Base-by-base conservation (phyloP, 768 basidiomycete species). In the Boletellus ananiceps region DNA sequence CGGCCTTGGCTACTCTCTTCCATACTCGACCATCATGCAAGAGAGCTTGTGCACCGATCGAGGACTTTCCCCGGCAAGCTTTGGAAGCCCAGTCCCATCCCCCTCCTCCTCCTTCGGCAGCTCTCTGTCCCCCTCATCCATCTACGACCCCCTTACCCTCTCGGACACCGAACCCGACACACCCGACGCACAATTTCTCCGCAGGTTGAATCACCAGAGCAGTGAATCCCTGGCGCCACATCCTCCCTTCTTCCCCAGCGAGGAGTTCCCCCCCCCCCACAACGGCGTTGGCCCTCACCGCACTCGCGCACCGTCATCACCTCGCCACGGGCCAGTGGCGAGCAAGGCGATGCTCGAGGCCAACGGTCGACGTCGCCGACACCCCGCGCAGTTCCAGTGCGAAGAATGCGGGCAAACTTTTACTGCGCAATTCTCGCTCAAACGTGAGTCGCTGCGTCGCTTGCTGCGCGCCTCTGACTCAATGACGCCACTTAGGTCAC, bases 291-390 rank as follows among this genome's bases (percentile, higher is more conserved):
- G 35, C 15, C 57, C 53, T 48, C 51, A 48, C 2, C 65, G 67
- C 13, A 32, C 48, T 8, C 59, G 53, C 9, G 55, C 63, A 6
- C 25, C 6, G n/a, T 58, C 65, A 0, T 41, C 57, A 4, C 39
- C 49, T 33, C 58, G 51, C 15, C 53, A 9, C 8, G 52, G 55
- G 8, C 54, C 59, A 1, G 66, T 67, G 3, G 67, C 66, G 0
- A 67, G 64, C 40, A 67, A 56, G 47, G 66, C 66, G 0, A 67
- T 69, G 67, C 55, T 66, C 2, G 61, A 67, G 19, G 66, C 66
- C 0, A 67, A 67, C 19, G 46, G 58, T 43, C 56, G 63, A 1
- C 68, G 66, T 15, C 68, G 66, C 11, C 57, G 61, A 23, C 68
- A 67, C 44, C 54, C 59, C 3, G 50, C 68, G 15, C 54, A 52